Percentiles rank a stretch among this genome's conserved stretches.
Conservation (phyloP, 1,284 basidiomycete species). For the Ustilago sp. region DNA sequence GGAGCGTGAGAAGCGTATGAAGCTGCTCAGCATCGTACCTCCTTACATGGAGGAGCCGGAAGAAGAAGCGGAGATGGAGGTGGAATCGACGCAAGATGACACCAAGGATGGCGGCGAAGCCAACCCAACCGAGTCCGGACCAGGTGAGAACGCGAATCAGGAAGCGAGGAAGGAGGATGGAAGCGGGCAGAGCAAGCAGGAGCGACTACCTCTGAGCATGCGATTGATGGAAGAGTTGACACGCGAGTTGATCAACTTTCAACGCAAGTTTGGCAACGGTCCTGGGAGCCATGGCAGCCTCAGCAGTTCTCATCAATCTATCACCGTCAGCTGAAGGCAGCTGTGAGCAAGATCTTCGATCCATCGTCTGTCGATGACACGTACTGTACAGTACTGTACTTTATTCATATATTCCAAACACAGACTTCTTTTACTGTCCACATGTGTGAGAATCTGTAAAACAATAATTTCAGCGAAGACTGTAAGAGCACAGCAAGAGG, state of each 20-base stretch:
- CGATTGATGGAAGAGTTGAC: constrained; percentile 65
- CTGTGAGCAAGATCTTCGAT: not conserved
- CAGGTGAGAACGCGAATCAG: constrained; percentile 74
- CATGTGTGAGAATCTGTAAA: not conserved
- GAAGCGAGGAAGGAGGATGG: constrained; percentile 68
- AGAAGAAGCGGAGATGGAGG: constrained; percentile 78
- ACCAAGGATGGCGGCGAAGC: constrained; percentile 3
- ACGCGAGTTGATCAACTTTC: constrained; percentile 62
- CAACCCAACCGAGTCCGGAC: not conserved
- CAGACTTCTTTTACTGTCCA: not conserved
- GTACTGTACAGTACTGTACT: no score
- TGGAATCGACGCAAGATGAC: constrained; percentile 72
- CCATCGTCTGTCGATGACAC: not conserved
- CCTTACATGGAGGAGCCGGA: constrained; percentile 60
- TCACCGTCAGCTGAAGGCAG: constrained; percentile 25
- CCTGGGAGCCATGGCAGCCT: constrained; percentile 38
- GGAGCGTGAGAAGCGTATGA: constrained; percentile 67
- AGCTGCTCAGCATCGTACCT: constrained; percentile 74
- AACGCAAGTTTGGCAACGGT: constrained; percentile 56
- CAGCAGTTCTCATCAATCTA: constrained; percentile 28
- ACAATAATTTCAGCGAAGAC: not conserved
- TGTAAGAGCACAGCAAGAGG: no score
- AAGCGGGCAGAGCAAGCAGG: constrained; percentile 6
- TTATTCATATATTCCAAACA: not conserved
- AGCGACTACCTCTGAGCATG: constrained; percentile 61